Percentiles rank a stretch among this genome's conserved stretches.
phyloP scores from a whole-genome alignment of 179 eudicot species.

The Silene coronaria region DNA sequence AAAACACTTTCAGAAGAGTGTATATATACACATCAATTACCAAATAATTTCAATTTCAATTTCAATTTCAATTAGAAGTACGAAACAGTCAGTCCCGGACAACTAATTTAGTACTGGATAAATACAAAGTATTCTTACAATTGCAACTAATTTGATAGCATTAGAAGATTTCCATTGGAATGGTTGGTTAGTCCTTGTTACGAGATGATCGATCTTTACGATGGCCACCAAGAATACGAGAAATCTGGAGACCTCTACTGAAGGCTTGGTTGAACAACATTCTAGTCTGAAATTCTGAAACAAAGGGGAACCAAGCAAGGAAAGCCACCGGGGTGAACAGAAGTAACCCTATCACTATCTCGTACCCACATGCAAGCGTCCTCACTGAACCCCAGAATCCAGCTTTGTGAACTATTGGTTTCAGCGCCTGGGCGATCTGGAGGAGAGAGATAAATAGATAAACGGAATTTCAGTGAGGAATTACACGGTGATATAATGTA shows the following conservation, averaged over 20 bases:
- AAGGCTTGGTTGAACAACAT: slow-evolving; percentile 91
- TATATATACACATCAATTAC: background rate
- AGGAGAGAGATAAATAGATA: background rate
- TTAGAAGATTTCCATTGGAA: background rate
- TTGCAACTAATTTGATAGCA: slow-evolving; percentile 1
- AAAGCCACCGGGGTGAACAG: slow-evolving; percentile 88
- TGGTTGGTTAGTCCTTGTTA: slow-evolving; percentile 48
- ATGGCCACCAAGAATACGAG: slow-evolving; percentile 85
- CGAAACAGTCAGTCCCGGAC: background rate
- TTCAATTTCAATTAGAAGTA: background rate
- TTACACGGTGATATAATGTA: background rate
- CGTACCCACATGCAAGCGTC: slow-evolving; percentile 85
- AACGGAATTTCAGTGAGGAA: background rate
- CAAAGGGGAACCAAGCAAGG: slow-evolving; percentile 96
- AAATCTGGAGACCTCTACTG: slow-evolving; percentile 87
- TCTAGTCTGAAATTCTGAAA: slow-evolving; percentile 80
- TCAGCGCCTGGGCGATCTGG: slow-evolving; percentile 84
- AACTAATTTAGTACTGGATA: background rate
- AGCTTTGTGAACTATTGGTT: slow-evolving; percentile 49
- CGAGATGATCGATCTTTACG: slow-evolving; percentile 63
- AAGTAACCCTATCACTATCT: slow-evolving; percentile 71
- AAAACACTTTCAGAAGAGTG: background rate
- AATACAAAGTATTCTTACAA: slow-evolving; percentile 6
- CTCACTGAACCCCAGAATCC: slow-evolving; percentile 82
- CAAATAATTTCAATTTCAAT: background rate